Conservation (phyloP, 148 eudicot genomes). For the Rhododendron williamsianum region DNA sequence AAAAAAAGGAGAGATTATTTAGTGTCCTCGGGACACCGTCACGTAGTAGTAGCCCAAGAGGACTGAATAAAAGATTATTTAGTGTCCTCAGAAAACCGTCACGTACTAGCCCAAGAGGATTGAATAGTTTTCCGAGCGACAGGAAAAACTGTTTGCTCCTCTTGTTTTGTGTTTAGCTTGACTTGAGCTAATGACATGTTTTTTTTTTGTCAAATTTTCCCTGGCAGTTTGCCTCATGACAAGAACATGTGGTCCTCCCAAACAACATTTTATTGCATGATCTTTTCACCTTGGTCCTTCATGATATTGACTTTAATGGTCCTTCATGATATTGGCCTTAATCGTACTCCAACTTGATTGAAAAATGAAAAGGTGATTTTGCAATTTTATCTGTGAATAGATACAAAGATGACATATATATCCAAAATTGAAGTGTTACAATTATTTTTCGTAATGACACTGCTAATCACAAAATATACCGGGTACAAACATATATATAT, state of each 20-base stretch:
- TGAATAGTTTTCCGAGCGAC: too few species aligned
- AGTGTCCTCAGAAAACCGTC: too few species aligned
- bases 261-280: neutral
- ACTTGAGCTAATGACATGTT: neutral
- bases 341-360: neutral
- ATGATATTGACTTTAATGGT: neutral
- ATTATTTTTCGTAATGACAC: neutral
- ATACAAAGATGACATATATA: too few species aligned
- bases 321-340: neutral
- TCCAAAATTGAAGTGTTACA: too few species aligned
- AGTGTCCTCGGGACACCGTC: neutral
- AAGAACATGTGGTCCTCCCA: neutral
- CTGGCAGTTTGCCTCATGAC: neutral
- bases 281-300: neutral
- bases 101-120: too few species aligned
- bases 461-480: neutral
- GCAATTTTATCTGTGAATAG: neutral
- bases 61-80: too few species aligned
- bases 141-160: too few species aligned
- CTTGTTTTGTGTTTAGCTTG: too few species aligned
- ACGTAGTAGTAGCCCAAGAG: too few species aligned
- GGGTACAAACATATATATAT: too few species aligned
- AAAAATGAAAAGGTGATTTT: neutral
- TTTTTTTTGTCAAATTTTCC: neutral
- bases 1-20: neutral